Evolutionary conservation across 129 eudicot genomes (phyloP), one percentile per base, ranked within the genome.

Genomic region (Silybum marianum): DNA sequence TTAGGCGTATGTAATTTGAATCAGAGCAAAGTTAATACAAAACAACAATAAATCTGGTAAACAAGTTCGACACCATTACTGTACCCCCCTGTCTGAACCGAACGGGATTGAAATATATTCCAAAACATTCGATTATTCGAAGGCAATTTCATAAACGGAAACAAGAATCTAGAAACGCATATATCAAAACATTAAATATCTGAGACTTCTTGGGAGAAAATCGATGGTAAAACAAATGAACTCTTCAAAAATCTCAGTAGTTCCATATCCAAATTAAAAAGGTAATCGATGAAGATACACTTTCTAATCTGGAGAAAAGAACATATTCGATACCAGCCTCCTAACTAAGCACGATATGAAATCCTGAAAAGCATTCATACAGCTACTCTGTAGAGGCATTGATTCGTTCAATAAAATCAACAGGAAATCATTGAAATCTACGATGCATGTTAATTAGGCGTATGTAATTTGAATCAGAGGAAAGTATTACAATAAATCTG

Each of bases 301-400:
- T n/a, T n/a, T 38, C 24, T 36, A 60, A 80, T 80, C 40, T 58
- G 44, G 0, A 62, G 0, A 62, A 12, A 21, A 22, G 34, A 81
- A 81, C 79, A 44, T 9, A 65, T 62, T 73, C 13, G 36, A 26
- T 81, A 39, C 73, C 10, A 73, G 84, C 84, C 84, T 62, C 79
- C 16, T 2, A 81, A 81, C 84, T 73, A 81, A 73, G 79, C 84
- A 0, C 84, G 58, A 73, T 80, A 81, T 81, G 84, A 81, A 73
- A 73, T 40, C 23, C 23, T 73, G 1, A 11, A 73, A 81, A 18
- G 74, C 32, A 19, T 62, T 40, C 84, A 81, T 66, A 81, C 74
- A 79, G 84, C 79, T 73, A 81, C 79, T 80, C 79, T 9, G 3
- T 80, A 39, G 67, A 80, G 84, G 84, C 84, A 11, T 80, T 26